phyloP scores from a whole-genome alignment of 306 rosid species.

The Vigna nakashimae region DNA sequence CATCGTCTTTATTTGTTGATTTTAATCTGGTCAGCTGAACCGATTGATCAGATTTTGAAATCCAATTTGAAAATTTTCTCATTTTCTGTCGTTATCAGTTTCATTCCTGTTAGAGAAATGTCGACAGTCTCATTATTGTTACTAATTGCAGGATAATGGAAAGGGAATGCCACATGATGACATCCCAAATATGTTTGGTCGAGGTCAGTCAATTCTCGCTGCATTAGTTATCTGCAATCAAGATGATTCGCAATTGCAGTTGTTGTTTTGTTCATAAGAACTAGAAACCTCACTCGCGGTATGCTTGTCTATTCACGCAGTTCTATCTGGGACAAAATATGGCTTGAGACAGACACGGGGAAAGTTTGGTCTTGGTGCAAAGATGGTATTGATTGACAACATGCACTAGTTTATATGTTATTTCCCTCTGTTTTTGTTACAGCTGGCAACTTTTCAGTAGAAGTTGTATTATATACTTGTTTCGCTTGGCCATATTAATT shows the following conservation, averaged over 20 bases:
- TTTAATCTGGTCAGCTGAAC: conserved; percentile 1
- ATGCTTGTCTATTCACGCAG: conserved; percentile 56
- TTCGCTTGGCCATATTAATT: conserved; percentile 19
- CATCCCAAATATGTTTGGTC: conserved; percentile 99
- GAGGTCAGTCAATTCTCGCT: conserved; percentile 65
- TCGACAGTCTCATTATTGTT: conserved; percentile 31
- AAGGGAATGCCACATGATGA: conserved; percentile 98
- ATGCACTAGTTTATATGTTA: conserved; percentile 33
- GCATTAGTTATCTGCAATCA: conserved; percentile 32
- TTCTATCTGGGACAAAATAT: conserved; percentile 95
- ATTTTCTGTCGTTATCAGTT: conserved; percentile 34
- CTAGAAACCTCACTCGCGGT: conserved; percentile 38
- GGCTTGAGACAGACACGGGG: conserved; percentile 97
- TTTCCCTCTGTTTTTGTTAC: conserved; percentile 5
- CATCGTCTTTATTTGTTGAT: conserved; percentile 22
- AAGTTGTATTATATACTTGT: too few species aligned
- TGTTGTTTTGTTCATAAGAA: conserved; percentile 30
- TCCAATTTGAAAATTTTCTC: conserved; percentile 27
- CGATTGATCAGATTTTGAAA: conserved; percentile 35
- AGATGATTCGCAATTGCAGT: conserved; percentile 17
- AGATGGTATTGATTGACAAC: conserved; percentile 75
- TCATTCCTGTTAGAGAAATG: neutral
- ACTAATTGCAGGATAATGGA: conserved; percentile 84
- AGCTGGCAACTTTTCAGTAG: neutral
- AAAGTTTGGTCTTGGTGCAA: conserved; percentile 98